phyloP scores from a whole-genome alignment of 805 yeast genomes.

The Middelhovenomyces tepae region DNA sequence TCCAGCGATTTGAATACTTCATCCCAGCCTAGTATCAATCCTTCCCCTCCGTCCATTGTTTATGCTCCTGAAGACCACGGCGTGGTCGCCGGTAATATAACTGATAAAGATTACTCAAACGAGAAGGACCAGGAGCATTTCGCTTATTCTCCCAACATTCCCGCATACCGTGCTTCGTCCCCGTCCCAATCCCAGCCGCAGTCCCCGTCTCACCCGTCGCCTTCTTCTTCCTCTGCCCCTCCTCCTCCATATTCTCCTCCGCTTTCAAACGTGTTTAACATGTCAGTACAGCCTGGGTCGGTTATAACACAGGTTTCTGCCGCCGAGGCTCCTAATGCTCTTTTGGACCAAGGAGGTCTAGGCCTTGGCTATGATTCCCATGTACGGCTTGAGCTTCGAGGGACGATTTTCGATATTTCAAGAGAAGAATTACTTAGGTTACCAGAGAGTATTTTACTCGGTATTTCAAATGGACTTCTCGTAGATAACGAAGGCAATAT shows the following conservation, averaged over 20 bases:
- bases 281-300: conserved; percentile 19
- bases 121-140: too few species aligned
- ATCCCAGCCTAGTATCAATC: too few species aligned
- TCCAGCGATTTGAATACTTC: too few species aligned
- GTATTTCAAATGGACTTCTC: conserved; percentile 86
- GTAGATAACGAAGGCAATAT: conserved; percentile 69
- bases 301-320: conserved; percentile 68
- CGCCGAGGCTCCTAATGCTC: too few species aligned
- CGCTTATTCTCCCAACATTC: too few species aligned
- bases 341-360: background rate
- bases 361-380: conserved; percentile 35
- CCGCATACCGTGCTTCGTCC: too few species aligned
- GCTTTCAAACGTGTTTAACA: conserved; percentile 12
- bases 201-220: conserved; percentile 5
- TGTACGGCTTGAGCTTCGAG: conserved; percentile 73
- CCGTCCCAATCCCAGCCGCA: too few species aligned
- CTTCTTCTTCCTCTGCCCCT: conserved; percentile 8
- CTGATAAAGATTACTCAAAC: too few species aligned
- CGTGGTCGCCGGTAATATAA: too few species aligned
- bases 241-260: conserved; percentile 23
- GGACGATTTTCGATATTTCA: conserved; percentile 62
- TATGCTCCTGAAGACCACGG: too few species aligned
- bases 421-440: conserved; percentile 84
- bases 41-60: too few species aligned
- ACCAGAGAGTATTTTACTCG: conserved; percentile 81